These are phyloP conservation scores for Populus hybrid DNA, from an alignment of 441 rosid genomes.

Conservation along the genomic window DNA sequence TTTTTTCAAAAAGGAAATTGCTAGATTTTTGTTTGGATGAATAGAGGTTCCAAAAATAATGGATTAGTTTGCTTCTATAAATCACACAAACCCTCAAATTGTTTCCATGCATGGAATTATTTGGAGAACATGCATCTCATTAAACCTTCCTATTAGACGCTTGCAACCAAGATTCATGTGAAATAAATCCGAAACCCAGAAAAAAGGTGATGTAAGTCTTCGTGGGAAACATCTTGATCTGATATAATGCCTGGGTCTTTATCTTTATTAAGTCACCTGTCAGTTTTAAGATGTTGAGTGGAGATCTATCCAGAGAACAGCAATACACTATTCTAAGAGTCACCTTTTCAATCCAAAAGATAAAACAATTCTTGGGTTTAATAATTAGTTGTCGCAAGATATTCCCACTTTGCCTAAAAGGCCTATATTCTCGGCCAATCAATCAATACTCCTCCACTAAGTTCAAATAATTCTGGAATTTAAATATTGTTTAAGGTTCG, in stretches of 20 bases:
- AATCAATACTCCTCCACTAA: slow-evolving; percentile 21
- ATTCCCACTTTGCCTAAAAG: neutral
- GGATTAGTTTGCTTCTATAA: neutral
- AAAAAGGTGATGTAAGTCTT: neutral
- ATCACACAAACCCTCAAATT: neutral
- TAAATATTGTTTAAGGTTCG: slow-evolving; percentile 3
- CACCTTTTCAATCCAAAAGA: neutral
- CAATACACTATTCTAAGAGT: neutral
- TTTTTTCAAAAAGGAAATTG: too few relatives aligned
- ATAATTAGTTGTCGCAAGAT: neutral
- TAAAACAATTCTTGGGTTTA: neutral
- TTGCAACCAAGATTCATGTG: neutral
- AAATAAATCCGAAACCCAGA: neutral
- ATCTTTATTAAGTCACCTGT: neutral
- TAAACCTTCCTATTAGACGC: neutral
- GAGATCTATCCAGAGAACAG: slow-evolving; percentile 8
- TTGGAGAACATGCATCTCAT: neutral
- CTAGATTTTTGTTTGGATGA: neutral
- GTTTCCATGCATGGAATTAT: neutral
- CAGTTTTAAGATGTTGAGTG: slow-evolving; percentile 15
- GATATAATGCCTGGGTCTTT: neutral
- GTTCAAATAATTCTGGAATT: slow-evolving; percentile 14
- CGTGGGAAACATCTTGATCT: neutral
- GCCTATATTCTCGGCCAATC: slow-evolving; percentile 37
- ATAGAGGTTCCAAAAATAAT: neutral